Evolutionary conservation across 2,329 filamentous ascomycete species (phyloP).

Genomic region (Diaporthe citrichinensis): DNA sequence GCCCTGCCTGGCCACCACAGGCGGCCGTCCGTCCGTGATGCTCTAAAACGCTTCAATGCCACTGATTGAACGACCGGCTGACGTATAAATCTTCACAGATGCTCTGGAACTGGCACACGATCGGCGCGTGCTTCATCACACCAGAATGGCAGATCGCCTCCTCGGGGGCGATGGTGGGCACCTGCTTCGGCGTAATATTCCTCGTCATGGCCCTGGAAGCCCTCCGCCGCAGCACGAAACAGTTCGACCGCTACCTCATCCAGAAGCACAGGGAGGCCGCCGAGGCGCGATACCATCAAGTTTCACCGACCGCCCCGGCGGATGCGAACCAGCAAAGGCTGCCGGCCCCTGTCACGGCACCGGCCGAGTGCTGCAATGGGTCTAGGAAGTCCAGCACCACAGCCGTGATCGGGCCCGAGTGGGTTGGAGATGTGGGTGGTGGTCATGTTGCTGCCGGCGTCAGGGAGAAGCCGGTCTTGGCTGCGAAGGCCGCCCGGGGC

Average conservation of each 20-base stretch:
- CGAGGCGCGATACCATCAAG: slow-evolving; percentile 45
- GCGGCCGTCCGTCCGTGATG: too few relatives aligned
- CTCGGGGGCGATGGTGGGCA: slow-evolving; percentile 80
- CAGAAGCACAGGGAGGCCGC: slow-evolving; percentile 58
- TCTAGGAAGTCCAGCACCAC: slow-evolving; percentile 24
- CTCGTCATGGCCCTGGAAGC: slow-evolving; percentile 81
- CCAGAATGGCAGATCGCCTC: slow-evolving; percentile 78
- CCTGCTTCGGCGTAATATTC: slow-evolving; percentile 83
- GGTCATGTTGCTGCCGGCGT: neutral
- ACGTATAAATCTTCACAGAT: slow-evolving; percentile 50
- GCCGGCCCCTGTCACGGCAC: slow-evolving; percentile 31
- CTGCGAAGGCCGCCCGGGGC: neutral
- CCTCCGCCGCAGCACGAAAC: slow-evolving; percentile 77
- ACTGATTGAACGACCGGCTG: neutral
- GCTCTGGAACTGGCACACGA: slow-evolving; percentile 61
- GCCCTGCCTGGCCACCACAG: neutral
- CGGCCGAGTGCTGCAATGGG: slow-evolving; percentile 1
- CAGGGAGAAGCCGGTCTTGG: neutral
- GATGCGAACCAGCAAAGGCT: slow-evolving; percentile 3
- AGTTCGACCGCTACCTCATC: slow-evolving; percentile 79
- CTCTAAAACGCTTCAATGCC: accelerated
- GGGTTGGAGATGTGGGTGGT: neutral
- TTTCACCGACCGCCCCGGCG: slow-evolving; percentile 32
- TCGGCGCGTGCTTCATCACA: slow-evolving; percentile 73
- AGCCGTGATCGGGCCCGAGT: neutral